Percentiles rank a stretch among this genome's conserved stretches.
phyloP scores from a whole-genome alignment of 306 rosid genomes.

The Crotalaria pallida region DNA sequence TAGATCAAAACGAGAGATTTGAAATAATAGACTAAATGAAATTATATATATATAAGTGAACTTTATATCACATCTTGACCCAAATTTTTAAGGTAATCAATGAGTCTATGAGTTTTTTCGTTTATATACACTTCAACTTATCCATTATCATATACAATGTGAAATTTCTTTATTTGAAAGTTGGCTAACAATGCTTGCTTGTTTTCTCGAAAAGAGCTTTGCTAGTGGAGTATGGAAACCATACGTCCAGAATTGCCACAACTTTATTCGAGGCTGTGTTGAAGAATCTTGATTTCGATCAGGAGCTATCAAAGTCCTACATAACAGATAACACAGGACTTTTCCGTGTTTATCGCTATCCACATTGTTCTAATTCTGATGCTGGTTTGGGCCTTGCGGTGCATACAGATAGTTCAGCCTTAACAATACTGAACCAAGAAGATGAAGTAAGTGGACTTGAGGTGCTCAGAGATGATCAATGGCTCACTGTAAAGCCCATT shows the following conservation, averaged over 20 bases:
- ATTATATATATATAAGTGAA: no score
- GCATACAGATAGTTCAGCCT: constrained; percentile 59
- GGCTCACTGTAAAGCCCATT: constrained; percentile 40
- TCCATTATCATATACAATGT: no score
- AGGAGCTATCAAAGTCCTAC: neutral
- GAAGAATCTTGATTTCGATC: constrained; percentile 26
- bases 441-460: constrained; percentile 39
- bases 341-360: constrained; percentile 56
- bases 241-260: constrained; percentile 31
- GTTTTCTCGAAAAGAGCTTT: constrained; percentile 18
- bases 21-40: no score
- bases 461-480: constrained; percentile 38
- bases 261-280: constrained; percentile 33
- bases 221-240: constrained; percentile 48
- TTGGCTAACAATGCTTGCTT: neutral
- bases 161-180: no score
- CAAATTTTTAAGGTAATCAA: no score
- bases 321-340: constrained; percentile 34
- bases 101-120: no score
- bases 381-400: constrained; percentile 47
- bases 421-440: constrained; percentile 45
- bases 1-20: no score
- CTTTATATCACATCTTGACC: no score
- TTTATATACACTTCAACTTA: no score
- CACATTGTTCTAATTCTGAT: constrained; percentile 6